phyloP scores from a whole-genome alignment of 306 rosid genomes.

The Glycyrrhiza uralensis region DNA sequence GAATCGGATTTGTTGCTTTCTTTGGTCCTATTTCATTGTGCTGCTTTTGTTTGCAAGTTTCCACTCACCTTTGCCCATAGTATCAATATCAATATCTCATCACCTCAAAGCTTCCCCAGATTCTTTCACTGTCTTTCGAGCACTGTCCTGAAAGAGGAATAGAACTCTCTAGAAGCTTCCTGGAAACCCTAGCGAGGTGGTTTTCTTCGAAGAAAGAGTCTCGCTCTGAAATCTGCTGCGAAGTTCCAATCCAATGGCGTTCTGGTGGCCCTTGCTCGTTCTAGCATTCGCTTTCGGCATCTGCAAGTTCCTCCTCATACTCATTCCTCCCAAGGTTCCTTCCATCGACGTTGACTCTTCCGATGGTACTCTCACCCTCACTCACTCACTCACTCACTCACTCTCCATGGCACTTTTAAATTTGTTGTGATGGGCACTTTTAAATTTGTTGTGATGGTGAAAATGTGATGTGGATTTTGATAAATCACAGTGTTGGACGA shows the following conservation, averaged over 20 bases:
- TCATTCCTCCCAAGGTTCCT: conserved; percentile 91
- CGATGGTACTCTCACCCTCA: conserved; percentile 57
- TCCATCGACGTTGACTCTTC: conserved; percentile 85
- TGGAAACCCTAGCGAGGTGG: conserved; percentile 26
- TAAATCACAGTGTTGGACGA: conserved; percentile 76
- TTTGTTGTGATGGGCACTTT: not conserved
- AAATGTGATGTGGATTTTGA: conserved; percentile 26
- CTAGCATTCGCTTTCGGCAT: conserved; percentile 73
- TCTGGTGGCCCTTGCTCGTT: conserved; percentile 88
- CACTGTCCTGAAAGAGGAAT: not conserved
- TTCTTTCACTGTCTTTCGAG: conserved; percentile 19
- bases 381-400: not conserved
- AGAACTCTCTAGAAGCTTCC: conserved; percentile 5
- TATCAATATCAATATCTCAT: not conserved
- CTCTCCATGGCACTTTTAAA: not conserved
- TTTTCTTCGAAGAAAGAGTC: not conserved
- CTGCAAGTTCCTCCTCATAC: conserved; percentile 76
- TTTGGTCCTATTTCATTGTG: not conserved
- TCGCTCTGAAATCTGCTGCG: conserved; percentile 21
- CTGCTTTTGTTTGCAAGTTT: not conserved
- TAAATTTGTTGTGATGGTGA: not conserved
- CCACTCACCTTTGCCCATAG: not conserved
- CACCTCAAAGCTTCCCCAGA: conserved; percentile 3
- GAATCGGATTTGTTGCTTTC: not conserved
- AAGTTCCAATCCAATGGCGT: conserved; percentile 50